Conservation (phyloP, 257 asterid species). For the Galeopsis tetrahit region DNA sequence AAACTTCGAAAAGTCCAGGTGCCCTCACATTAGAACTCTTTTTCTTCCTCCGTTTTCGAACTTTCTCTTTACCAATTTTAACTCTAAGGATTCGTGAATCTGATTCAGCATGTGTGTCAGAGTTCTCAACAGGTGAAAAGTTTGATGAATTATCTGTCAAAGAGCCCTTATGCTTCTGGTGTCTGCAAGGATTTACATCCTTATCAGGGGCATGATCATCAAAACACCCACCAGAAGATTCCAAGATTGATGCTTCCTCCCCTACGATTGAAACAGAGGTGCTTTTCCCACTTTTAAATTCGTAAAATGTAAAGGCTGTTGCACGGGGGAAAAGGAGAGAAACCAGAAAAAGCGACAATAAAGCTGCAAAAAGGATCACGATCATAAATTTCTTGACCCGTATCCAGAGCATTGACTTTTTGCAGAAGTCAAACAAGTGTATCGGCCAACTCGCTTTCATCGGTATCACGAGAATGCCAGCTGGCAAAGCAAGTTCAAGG, state of each 20-base stretch:
- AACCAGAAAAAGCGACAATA: conserved; percentile 47
- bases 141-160: conserved; percentile 34
- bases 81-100: conserved; percentile 53
- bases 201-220: conserved; percentile 31
- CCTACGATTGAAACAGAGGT: conserved; percentile 43
- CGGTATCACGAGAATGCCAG: conserved; percentile 79
- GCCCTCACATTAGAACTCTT: conserved; percentile 49
- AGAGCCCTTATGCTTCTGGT: conserved; percentile 36
- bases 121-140: conserved; percentile 38
- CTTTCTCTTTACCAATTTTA: conserved; percentile 70
- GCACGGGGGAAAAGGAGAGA: conserved; percentile 46
- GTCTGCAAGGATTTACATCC: conserved; percentile 30
- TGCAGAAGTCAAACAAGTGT: conserved; percentile 62
- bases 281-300: conserved; percentile 46
- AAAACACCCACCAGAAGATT: conserved; percentile 39
- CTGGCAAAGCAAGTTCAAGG: conserved; percentile 63
- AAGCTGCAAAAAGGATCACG: conserved; percentile 47
- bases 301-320: conserved; percentile 38
- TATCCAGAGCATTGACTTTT: conserved; percentile 61
- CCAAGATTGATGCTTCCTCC: conserved; percentile 44
- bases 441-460: conserved; percentile 79
- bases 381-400: conserved; percentile 50
- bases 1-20: conserved; percentile 56
- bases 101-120: conserved; percentile 41
- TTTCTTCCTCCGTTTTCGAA: conserved; percentile 73